Evolutionary conservation across 129 eudicot genomes (phyloP), one percentile per base, ranked within the genome.

Genomic region (Arctium minus): DNA sequence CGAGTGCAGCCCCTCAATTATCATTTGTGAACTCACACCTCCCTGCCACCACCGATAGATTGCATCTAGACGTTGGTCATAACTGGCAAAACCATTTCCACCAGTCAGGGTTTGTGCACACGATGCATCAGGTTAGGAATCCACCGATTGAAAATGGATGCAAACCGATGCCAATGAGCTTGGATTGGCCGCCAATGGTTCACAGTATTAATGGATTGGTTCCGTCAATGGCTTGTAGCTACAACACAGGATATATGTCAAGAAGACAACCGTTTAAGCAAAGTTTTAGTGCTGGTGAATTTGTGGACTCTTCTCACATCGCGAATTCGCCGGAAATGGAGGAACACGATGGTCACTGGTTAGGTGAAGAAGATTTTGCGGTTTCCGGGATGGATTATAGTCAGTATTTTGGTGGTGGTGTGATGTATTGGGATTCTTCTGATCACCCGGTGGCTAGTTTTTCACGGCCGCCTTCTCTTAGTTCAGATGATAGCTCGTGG

Each of bases 401-500:
- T 81, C 97, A 95, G 77, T 93, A 89, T 78, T 95, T 95, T 87
- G 99, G 99, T 69, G 99, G 97, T 9, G 97, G 99, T 35, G 94
- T 95, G 72, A 95, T 95, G 99, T 95, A 95, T 78, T 95, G 99
- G 99, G 86, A 93, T 84, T 97, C 99, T 74, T 95, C 94, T 56
- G 99, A 95, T 76, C 93, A 90, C 78, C 92, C 92, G 30, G 93
- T 92, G 60, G 78, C 56, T 2, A 9, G 88, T 74, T 95, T 95
- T 69, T 95, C 99, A 8, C 92, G 97, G 32, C 97, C 98, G 30
- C 99, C 99, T 32, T 95, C 99, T 73, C 93, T 95, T 77, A 92
- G 98, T 78, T 95, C 98, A 6, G 98, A 95, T 67, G 98, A 95
- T 78, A 95, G 98, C 83, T 95, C 94, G 15, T 95, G 98, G 97